Evolutionary conservation across 257 asterid genomes (phyloP).

Genomic region (Verbascum thapsus): DNA sequence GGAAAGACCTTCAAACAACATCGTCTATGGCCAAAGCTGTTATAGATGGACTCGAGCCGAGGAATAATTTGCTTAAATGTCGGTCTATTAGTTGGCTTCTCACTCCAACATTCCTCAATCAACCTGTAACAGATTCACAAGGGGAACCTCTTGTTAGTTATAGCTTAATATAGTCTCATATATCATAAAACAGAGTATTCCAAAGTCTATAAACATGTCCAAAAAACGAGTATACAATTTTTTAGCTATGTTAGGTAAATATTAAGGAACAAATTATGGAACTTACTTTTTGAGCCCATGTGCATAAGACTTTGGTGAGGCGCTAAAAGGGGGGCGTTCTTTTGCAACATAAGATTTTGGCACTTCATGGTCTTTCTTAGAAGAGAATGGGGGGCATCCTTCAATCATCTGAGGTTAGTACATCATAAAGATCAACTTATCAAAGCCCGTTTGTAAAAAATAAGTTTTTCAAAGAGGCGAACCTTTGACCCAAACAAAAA

Average conservation of each 20-base stretch:
- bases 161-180: too few species aligned
- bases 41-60: conserved; percentile 48
- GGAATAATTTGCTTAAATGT: conserved; percentile 64
- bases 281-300: conserved; percentile 50
- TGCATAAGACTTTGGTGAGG: conserved; percentile 50
- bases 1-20: conserved; percentile 58
- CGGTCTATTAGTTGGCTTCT: conserved; percentile 53
- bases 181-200: too few species aligned
- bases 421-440: conserved; percentile 30
- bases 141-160: too few species aligned
- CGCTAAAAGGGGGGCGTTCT: conserved; percentile 85
- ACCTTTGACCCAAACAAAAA: conserved; percentile 6
- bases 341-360: conserved; percentile 58
- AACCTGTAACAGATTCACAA: conserved; percentile 48
- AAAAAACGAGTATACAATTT: neutral
- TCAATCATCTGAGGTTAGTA: conserved; percentile 72
- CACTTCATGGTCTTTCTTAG: conserved; percentile 67
- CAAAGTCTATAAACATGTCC: too few species aligned
- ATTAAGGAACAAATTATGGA: neutral
- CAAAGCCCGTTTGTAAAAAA: conserved; percentile 20
- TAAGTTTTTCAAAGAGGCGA: conserved; percentile 24
- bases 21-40: conserved; percentile 47
- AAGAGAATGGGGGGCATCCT: conserved; percentile 72
- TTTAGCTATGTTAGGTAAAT: neutral
- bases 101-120: conserved; percentile 67